phyloP scores from a whole-genome alignment of 2,329 filamentous ascomycete genomes.

The Fusarium beomiforme region DNA sequence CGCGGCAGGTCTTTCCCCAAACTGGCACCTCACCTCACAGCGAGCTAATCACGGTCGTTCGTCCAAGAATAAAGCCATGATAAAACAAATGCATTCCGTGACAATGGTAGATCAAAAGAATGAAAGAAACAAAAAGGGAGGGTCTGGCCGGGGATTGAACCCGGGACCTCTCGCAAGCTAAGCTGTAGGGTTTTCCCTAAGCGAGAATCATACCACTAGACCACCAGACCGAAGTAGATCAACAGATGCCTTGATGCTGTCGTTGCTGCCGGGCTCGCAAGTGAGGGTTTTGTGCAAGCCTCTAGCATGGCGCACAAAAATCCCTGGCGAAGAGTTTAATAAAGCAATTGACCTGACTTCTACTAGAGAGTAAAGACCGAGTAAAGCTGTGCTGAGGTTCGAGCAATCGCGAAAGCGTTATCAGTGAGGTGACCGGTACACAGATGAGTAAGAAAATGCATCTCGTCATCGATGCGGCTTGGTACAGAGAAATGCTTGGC shows the following conservation, averaged over 20 bases:
- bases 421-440: no score
- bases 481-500: no score
- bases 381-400: no score
- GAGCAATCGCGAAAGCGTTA: no score
- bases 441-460: no score
- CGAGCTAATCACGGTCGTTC: background rate
- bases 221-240: conserved; percentile 54
- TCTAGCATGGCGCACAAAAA: no score
- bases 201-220: conserved; percentile 78
- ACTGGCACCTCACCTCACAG: background rate
- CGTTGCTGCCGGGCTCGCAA: background rate
- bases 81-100: background rate
- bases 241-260: background rate
- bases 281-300: background rate
- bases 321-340: no score
- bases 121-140: background rate
- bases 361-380: no score
- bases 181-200: conserved; percentile 63
- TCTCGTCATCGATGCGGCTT: no score
- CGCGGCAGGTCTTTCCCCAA: background rate
- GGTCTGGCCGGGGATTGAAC: conserved; percentile 59
- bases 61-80: background rate
- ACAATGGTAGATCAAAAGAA: background rate
- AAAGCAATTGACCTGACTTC: no score
- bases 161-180: conserved; percentile 56